phyloP scores from a whole-genome alignment of 148 eudicot genomes.

The Rheum nobile region DNA sequence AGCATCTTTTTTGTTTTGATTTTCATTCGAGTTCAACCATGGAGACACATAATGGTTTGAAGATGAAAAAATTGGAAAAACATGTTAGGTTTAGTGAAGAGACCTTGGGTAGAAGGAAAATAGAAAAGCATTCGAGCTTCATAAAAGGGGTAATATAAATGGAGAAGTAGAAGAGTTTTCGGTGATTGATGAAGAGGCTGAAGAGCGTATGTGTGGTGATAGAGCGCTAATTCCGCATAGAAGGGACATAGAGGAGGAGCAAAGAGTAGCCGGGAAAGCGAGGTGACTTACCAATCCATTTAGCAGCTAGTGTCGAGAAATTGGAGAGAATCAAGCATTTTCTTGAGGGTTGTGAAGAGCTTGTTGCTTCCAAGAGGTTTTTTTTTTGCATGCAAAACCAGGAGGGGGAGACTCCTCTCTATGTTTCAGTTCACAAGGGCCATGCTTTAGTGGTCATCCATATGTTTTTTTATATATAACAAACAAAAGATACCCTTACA shows the following conservation, averaged over 20 bases:
- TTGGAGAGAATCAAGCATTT: conserved; percentile 48
- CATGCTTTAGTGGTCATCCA: conserved; percentile 50
- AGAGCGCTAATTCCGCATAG: conserved; percentile 77
- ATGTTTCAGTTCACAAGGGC: conserved; percentile 80
- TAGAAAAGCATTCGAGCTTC: conserved; percentile 28
- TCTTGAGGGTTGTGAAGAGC: conserved; percentile 38
- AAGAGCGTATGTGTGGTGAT: conserved; percentile 20
- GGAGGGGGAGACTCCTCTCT: conserved; percentile 80
- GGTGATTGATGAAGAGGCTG: conserved; percentile 13
- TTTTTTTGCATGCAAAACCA: conserved; percentile 62
- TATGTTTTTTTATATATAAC: too few species aligned
- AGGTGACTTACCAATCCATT: conserved; percentile 79
- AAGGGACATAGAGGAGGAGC: conserved; percentile 45
- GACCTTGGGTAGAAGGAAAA: conserved; percentile 1
- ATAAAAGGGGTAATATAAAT: conserved; percentile 15
- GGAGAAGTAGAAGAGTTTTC: conserved; percentile 54
- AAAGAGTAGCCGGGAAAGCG: conserved; percentile 88
- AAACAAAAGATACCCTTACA: too few species aligned
- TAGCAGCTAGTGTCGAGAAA: conserved; percentile 79
- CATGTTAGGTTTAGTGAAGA: conserved; percentile 18
- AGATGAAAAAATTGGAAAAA: conserved; percentile 16
- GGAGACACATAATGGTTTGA: conserved; percentile 13
- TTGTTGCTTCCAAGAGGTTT: conserved; percentile 38
- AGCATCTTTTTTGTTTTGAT: not conserved
- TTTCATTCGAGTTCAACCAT: conserved; percentile 9